Percentiles rank a stretch among this genome's conserved stretches.
Evolutionary conservation across 2,329 filamentous ascomycete genomes (phyloP).

Genomic region (Drechslera avenae): DNA sequence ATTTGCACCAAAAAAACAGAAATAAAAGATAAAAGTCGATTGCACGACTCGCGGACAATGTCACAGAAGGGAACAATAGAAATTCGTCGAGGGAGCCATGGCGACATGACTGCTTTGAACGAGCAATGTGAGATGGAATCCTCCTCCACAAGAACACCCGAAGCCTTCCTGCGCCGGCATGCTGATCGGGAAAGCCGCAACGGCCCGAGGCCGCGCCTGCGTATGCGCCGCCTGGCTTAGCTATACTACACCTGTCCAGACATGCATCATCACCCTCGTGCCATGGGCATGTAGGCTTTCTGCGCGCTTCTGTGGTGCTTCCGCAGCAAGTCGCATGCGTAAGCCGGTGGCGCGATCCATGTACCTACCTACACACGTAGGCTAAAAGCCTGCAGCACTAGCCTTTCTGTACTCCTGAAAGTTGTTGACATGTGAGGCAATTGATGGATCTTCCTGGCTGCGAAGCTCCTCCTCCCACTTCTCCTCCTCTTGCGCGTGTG

Average conservation of each 20-base stretch:
- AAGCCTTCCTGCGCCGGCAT: neutral
- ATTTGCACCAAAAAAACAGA: neutral
- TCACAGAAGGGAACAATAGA: neutral
- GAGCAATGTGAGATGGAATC: too few species aligned
- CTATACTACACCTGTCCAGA: constrained; percentile 2
- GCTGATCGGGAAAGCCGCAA: constrained; percentile 8
- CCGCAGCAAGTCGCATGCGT: neutral
- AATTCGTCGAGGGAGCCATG: neutral
- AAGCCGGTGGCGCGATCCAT: constrained; percentile 5
- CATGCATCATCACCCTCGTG: constrained; percentile 1
- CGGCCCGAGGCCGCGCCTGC: constrained; percentile 21
- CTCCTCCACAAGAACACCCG: too few species aligned
- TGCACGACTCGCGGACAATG: neutral
- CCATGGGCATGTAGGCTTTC: neutral
- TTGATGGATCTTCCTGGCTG: constrained; percentile 31
- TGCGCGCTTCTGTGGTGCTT: constrained; percentile 1
- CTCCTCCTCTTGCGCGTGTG: constrained; percentile 53
- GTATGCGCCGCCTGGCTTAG: neutral
- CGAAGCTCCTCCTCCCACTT: constrained; percentile 51
- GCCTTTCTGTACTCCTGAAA: constrained; percentile 57
- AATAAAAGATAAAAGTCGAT: neutral
- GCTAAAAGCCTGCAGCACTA: constrained; percentile 35
- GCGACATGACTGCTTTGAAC: too few species aligned
- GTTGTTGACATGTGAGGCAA: constrained; percentile 32
- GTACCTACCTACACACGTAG: constrained; percentile 8